A percentile compares a stretch with the other conserved stretches of the same genome.
Conservation (phyloP, 164 flowering plant species). For the Cinnamomum chago region DNA sequence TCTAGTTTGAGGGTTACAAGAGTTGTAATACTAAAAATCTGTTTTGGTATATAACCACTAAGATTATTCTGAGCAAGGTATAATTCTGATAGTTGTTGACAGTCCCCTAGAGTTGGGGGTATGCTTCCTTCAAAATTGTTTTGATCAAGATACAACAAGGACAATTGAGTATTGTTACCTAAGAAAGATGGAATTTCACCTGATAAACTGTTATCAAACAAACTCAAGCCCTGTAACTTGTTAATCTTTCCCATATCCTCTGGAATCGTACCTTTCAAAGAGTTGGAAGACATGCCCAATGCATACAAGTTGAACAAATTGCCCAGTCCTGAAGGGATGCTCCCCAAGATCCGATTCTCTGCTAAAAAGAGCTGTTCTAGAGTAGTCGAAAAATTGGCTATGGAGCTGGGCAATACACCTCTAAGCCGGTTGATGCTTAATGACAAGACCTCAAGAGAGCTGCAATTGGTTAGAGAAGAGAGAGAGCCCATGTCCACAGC, state of each 20-base stretch:
- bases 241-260: neutral
- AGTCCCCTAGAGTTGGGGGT: neutral
- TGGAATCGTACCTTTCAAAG: slow-evolving; percentile 5
- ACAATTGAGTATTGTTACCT: slow-evolving; percentile 19
- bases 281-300: neutral
- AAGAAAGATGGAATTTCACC: slow-evolving; percentile 12
- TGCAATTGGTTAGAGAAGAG: neutral
- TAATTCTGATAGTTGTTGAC: neutral
- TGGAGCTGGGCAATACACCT: neutral
- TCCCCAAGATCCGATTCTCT: neutral
- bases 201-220: neutral
- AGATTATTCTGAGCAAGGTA: slow-evolving; percentile 23
- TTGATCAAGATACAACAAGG: neutral
- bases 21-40: slow-evolving; percentile 18
- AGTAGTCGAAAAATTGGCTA: neutral
- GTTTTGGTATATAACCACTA: slow-evolving; percentile 13
- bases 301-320: neutral
- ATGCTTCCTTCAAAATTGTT: slow-evolving; percentile 6
- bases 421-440: neutral
- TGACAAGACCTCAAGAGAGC: neutral
- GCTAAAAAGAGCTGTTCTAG: neutral
- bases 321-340: neutral
- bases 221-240: neutral
- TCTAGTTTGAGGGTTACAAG: slow-evolving; percentile 11
- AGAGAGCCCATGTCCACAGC: neutral